phyloP scores from a whole-genome alignment of 495 filamentous ascomycete genomes.

The Penicillium bovifimosum region DNA sequence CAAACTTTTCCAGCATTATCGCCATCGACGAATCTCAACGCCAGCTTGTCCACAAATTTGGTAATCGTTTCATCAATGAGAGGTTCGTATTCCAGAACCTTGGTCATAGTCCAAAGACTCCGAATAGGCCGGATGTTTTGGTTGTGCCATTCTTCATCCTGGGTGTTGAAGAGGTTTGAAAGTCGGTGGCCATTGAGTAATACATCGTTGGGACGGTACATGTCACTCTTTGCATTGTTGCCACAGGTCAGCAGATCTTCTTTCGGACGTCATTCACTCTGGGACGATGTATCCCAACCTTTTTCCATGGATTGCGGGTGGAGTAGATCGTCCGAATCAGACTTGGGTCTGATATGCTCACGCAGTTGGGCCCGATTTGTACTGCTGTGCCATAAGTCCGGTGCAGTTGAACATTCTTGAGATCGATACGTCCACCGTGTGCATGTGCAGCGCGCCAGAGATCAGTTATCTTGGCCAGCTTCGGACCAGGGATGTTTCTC shows the following conservation, averaged over 20 bases:
- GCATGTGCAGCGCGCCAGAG: conserved; percentile 31
- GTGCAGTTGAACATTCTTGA: conserved; percentile 35
- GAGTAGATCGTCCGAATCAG: conserved; percentile 43
- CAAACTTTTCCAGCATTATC: conserved; percentile 18
- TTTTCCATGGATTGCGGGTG: conserved; percentile 23
- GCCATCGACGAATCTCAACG: conserved; percentile 15
- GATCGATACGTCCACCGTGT: conserved; percentile 12
- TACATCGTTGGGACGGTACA: conserved; percentile 22
- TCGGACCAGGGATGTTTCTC: conserved; percentile 41
- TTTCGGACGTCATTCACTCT: neutral
- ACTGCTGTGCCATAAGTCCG: conserved; percentile 49
- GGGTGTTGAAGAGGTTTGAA: conserved; percentile 35
- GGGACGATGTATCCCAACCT: conserved; percentile 9
- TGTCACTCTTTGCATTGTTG: conserved; percentile 18
- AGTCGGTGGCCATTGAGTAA: conserved; percentile 20
- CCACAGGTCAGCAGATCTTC: neutral
- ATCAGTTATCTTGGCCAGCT: conserved; percentile 36
- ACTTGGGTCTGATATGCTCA: conserved; percentile 45
- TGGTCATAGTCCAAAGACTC: conserved; percentile 36
- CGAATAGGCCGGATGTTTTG: conserved; percentile 28
- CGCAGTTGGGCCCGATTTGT: conserved; percentile 50
- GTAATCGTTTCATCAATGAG: conserved; percentile 24
- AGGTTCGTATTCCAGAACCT: conserved; percentile 25
- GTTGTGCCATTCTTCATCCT: conserved; percentile 39
- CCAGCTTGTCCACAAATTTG: conserved; percentile 21